Evolutionary conservation across 2,329 filamentous ascomycete genomes (phyloP), one percentile per base, ranked within the genome.

Genomic region (Reticulascus tulasneorum): DNA sequence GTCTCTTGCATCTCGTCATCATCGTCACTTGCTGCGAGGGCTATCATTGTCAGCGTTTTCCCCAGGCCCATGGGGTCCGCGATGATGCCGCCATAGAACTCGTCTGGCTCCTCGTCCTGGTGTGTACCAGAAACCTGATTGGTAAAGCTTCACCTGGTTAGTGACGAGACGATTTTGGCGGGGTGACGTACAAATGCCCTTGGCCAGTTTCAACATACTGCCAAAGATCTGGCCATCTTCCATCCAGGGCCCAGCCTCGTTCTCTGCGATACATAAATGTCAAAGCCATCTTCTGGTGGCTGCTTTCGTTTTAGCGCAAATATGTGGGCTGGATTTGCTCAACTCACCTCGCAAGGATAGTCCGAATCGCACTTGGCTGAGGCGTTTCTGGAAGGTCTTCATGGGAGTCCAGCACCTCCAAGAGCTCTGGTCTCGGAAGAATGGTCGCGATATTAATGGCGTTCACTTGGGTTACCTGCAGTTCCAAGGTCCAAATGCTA

Each of bases 21-120:
- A 9, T 17, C 19, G n/a, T 63, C 59, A 0, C 47, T 42, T 2
- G 64, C 66, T 2, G 56, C 47, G 2, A 72, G 37, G 1, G 66
- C 47, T 18, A 71, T 62, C 59, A 69, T 67, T 0, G 59, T 59
- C 1, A 69, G 40, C 1, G 66, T 67, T 35, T 71, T 71, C 0
- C 67, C 67, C 0, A 70, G 47, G 1, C 67, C 67, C 67, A 71
- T 71, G 0, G 59, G 54, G 38, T 71, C 67, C 1, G 66, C 66
- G 16, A 71, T 49, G n/a, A 70, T 63, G 2, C 67, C 67, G 0
- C 67, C 67, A 9, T 48, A 50, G n/a, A 66, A 67, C 0, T 49
- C 23, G 3, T 49, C 40, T 0, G 66, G 66, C 1, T 51, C 45
- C 5, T 65, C 51, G 0, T 2, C 0, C 25, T 64, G 56, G 9